phyloP scores from a whole-genome alignment of 1,139 yeast genomes.

The Oligophagozyma castellii region DNA sequence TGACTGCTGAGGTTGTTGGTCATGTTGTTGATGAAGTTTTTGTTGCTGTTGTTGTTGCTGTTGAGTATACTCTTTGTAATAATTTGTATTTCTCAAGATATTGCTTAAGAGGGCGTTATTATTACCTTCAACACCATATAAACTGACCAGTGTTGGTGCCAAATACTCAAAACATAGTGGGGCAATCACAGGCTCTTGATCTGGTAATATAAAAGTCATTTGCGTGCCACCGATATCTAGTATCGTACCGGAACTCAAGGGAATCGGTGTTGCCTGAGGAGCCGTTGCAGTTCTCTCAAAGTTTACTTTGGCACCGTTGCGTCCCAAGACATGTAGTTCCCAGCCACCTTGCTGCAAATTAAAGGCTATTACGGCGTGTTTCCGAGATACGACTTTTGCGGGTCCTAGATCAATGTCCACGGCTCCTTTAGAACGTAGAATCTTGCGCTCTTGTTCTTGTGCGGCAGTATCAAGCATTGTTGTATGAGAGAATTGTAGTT shows the following conservation, averaged over 20 bases:
- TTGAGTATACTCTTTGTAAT: conserved; percentile 2
- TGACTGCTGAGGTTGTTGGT: background rate
- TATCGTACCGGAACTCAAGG: conserved; percentile 71
- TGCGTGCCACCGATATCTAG: conserved; percentile 94
- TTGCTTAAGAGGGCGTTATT: conserved; percentile 14
- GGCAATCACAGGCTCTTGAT: conserved; percentile 59
- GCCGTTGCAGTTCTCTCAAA: conserved; percentile 42
- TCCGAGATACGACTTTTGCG: conserved; percentile 81
- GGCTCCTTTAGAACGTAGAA: conserved; percentile 1
- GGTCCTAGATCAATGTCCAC: conserved; percentile 91
- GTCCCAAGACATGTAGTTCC: conserved; percentile 70
- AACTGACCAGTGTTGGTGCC: conserved; percentile 19
- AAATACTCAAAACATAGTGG: conserved; percentile 34
- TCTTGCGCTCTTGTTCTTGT: background rate
- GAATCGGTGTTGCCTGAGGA: conserved; percentile 30
- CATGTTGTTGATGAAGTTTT: conserved; percentile 8
- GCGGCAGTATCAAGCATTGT: conserved; percentile 2
- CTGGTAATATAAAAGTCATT: conserved; percentile 97
- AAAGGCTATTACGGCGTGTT: conserved; percentile 72
- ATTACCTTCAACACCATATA: conserved; percentile 12
- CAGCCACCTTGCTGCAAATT: conserved; percentile 60
- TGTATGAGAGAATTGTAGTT: conserved; percentile 6
- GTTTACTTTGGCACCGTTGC: conserved; percentile 87
- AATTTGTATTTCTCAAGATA: conserved; percentile 10
- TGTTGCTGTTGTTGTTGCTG: conserved; percentile 3